Conservation (phyloP, 371 early-diverging fungal species). For the Dichotomocladium elegans region DNA sequence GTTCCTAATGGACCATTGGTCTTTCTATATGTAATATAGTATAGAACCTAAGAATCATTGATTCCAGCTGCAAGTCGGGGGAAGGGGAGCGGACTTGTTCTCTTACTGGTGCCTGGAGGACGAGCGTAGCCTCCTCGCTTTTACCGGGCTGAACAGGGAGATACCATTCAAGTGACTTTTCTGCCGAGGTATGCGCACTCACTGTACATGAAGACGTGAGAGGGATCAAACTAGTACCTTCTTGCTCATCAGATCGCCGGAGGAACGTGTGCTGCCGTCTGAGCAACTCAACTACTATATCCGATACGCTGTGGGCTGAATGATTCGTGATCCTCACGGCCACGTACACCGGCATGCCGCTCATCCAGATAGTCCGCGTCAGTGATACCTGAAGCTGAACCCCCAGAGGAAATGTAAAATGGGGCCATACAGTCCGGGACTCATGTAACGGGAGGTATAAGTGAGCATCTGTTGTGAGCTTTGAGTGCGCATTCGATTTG, state of each 20-base stretch:
- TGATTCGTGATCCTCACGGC: conserved; percentile 14
- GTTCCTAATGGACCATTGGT: conserved; percentile 16
- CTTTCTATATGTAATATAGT: conserved; percentile 1
- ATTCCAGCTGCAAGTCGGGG: no score
- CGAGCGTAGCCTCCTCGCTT: conserved; percentile 16
- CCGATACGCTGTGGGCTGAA: conserved; percentile 4
- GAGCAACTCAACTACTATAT: conserved; percentile 24
- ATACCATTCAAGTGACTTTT: conserved; percentile 26
- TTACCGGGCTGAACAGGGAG: conserved; percentile 13
- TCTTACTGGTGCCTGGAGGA: conserved; percentile 27
- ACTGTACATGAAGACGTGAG: conserved; percentile 19
- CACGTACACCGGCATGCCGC: conserved; percentile 26
- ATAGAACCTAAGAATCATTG: not conserved
- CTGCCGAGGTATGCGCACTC: conserved; percentile 2
- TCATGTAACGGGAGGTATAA: conserved; percentile 12
- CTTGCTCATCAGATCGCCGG: not conserved
- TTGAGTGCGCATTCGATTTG: conserved; percentile 12
- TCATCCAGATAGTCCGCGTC: conserved; percentile 27
- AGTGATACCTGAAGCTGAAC: conserved; percentile 16
- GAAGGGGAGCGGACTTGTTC: not conserved
- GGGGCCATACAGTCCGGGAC: conserved; percentile 2
- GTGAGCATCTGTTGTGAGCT: conserved; percentile 1
- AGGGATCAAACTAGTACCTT: conserved; percentile 8
- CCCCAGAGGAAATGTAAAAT: not conserved
- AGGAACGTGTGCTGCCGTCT: conserved; percentile 20